These are phyloP conservation scores for Ceriops decandra DNA, from an alignment of 345 rosid species.

Conservation along the genomic window DNA sequence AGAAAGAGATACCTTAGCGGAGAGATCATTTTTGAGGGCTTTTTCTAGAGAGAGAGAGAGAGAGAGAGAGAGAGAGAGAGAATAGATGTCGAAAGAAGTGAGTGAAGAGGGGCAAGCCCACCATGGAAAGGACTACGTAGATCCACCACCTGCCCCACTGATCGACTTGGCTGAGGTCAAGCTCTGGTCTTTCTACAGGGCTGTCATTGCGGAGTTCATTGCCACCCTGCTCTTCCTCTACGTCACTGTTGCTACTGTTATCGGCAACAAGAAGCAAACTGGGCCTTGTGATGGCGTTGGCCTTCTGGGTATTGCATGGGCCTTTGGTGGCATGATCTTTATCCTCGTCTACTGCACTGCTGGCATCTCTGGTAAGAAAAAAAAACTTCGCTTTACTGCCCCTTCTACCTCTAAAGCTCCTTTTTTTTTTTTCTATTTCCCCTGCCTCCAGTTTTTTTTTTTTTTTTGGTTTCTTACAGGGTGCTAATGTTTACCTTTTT, in stretches of 20 bases:
- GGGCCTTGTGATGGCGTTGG: conserved; percentile 80
- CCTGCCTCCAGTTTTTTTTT: neutral
- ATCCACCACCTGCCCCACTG: conserved; percentile 90
- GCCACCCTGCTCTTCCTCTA: conserved; percentile 95
- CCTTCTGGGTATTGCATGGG: conserved; percentile 84
- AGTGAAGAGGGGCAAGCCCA: conserved; percentile 59
- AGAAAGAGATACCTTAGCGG: neutral
- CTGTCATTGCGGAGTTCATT: conserved; percentile 87
- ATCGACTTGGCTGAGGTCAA: conserved; percentile 60
- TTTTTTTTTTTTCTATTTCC: neutral
- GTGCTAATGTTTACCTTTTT: no score
- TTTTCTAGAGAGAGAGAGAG: neutral
- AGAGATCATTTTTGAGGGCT: neutral
- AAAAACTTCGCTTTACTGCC: no score
- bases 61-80: neutral
- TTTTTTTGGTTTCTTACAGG: neutral
- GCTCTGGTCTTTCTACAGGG: conserved; percentile 90
- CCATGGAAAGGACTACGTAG: conserved; percentile 80
- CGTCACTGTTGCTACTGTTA: conserved; percentile 72
- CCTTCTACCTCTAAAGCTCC: neutral
- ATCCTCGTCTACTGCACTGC: conserved; percentile 75
- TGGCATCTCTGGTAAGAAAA: conserved; percentile 62
- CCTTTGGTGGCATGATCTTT: conserved; percentile 87
- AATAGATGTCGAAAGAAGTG: conserved; percentile 72
- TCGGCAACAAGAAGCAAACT: conserved; percentile 63